Conservation (phyloP, 352 stramenopile genomes). For the Phytophthora hybrid region DNA sequence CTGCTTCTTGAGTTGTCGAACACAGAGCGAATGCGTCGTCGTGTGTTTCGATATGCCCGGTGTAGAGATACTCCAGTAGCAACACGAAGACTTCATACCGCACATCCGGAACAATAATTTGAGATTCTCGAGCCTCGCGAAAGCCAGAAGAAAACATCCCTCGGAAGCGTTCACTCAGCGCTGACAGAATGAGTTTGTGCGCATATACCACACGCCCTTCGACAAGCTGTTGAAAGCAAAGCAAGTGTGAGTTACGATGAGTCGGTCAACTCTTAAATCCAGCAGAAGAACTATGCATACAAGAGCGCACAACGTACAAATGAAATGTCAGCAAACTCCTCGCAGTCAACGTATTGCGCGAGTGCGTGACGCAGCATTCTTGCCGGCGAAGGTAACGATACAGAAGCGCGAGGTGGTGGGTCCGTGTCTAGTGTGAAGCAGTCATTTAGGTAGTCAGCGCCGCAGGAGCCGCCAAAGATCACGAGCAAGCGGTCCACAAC, state of each 20-base stretch:
- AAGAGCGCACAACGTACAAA: slow-evolving; percentile 70
- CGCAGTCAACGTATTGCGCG: slow-evolving; percentile 91
- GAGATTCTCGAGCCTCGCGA: slow-evolving; percentile 77
- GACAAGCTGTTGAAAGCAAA: slow-evolving; percentile 66
- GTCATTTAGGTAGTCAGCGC: slow-evolving; percentile 95
- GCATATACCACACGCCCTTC: slow-evolving; percentile 93
- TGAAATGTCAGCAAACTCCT: slow-evolving; percentile 96
- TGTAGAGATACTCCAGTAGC: slow-evolving; percentile 97
- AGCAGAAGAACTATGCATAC: background rate
- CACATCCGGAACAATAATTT: slow-evolving; percentile 93
- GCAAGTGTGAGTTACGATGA: background rate
- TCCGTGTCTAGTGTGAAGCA: slow-evolving; percentile 96
- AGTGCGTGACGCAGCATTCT: slow-evolving; percentile 81
- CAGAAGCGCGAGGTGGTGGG: slow-evolving; percentile 79
- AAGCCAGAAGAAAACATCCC: slow-evolving; percentile 96
- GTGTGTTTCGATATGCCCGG: slow-evolving; percentile 62
- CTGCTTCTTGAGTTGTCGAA: slow-evolving; percentile 20
- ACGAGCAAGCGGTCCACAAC: slow-evolving; percentile 94
- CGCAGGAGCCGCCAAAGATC: slow-evolving; percentile 94
- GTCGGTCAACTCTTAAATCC: slow-evolving; percentile 6
- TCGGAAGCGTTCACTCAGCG: slow-evolving; percentile 94
- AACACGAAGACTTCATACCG: slow-evolving; percentile 91
- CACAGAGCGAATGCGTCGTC: slow-evolving; percentile 40
- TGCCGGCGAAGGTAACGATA: slow-evolving; percentile 82
- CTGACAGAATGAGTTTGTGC: slow-evolving; percentile 95